These are phyloP conservation scores for Cladosporium sp. DNA, from an alignment of 2,329 filamentous ascomycete genomes.

Conservation along the genomic window DNA sequence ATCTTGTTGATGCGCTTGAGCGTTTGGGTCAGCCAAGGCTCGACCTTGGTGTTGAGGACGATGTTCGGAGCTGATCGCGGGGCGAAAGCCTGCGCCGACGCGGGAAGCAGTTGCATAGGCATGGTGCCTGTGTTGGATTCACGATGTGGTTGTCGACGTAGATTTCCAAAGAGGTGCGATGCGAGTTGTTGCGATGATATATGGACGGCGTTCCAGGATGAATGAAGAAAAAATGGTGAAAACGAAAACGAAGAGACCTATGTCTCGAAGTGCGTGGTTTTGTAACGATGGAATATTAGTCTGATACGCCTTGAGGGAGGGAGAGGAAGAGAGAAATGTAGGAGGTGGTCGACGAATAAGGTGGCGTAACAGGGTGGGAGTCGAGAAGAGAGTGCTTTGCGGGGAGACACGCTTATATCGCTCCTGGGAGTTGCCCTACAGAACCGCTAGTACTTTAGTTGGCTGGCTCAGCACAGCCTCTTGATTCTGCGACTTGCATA, in stretches of 20 bases:
- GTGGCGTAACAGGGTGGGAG: constrained; percentile 18
- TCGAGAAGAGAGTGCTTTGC: constrained; percentile 1
- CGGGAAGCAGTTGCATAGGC: constrained; percentile 90
- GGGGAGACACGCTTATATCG: constrained; percentile 12
- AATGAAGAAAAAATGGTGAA: constrained; percentile 20
- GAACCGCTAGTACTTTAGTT: background rate
- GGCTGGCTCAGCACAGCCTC: constrained; percentile 11
- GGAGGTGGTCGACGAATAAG: constrained; percentile 23
- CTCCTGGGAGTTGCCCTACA: constrained; percentile 8
- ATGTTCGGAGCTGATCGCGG: constrained; percentile 92
- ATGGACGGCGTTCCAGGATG: constrained; percentile 22
- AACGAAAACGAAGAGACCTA: constrained; percentile 24
- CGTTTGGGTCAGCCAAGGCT: constrained; percentile 94
- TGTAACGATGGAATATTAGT: constrained; percentile 27
- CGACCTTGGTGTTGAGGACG: constrained; percentile 85
- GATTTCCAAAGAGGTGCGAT: constrained; percentile 20
- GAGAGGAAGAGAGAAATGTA: constrained; percentile 20
- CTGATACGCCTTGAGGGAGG: constrained; percentile 21
- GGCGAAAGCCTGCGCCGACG: constrained; percentile 93
- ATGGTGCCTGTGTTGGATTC: constrained; percentile 50
- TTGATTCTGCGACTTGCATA: constrained; percentile 12
- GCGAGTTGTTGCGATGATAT: constrained; percentile 26
- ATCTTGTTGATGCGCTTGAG: constrained; percentile 95
- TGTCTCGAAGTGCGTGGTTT: constrained; percentile 20
- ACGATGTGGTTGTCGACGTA: constrained; percentile 15